phyloP scores from a whole-genome alignment of 768 basidiomycete genomes.

The Piloderma croceum region DNA sequence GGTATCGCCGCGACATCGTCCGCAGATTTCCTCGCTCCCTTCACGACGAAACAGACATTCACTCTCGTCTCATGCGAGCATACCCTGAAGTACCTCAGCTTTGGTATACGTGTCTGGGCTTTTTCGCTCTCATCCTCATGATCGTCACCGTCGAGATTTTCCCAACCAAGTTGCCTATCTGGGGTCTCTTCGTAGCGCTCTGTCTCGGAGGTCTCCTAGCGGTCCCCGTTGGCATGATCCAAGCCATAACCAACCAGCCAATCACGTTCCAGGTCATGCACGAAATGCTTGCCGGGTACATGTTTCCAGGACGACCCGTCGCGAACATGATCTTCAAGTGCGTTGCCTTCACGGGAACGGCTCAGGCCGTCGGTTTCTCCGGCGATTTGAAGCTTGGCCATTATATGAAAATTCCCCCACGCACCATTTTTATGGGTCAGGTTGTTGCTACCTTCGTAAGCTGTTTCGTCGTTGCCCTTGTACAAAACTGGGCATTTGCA shows the following conservation, averaged over 20 bases:
- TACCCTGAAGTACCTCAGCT: slow-evolving; percentile 58
- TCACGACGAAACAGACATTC: slow-evolving; percentile 55
- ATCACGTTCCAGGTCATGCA: slow-evolving; percentile 34
- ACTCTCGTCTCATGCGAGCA: slow-evolving; percentile 51
- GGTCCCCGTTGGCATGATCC: slow-evolving; percentile 51
- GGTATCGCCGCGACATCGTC: slow-evolving; percentile 53
- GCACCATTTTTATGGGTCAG: slow-evolving; percentile 39
- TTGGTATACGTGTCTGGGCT: slow-evolving; percentile 49
- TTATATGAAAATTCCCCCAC: slow-evolving; percentile 4
- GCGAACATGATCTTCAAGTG: slow-evolving; percentile 30
- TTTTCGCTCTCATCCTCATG: slow-evolving; percentile 26
- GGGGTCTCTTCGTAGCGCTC: slow-evolving; percentile 55
- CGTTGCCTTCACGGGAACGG: slow-evolving; percentile 31
- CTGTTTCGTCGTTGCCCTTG: slow-evolving; percentile 40
- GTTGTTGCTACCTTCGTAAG: slow-evolving; percentile 37
- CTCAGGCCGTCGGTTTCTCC: slow-evolving; percentile 36
- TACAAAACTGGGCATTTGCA: slow-evolving; percentile 42
- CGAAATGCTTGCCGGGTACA: slow-evolving; percentile 35
- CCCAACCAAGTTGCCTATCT: slow-evolving; percentile 63
- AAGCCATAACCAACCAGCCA: slow-evolving; percentile 36
- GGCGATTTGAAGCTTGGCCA: slow-evolving; percentile 15
- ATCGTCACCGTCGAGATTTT: slow-evolving; percentile 57
- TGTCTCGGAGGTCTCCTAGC: slow-evolving; percentile 45
- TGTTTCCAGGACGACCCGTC: slow-evolving; percentile 40
- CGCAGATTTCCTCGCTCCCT: slow-evolving; percentile 49